phyloP scores from a whole-genome alignment of 2,329 filamentous ascomycete species.

The Colletotrichum tanaceti region DNA sequence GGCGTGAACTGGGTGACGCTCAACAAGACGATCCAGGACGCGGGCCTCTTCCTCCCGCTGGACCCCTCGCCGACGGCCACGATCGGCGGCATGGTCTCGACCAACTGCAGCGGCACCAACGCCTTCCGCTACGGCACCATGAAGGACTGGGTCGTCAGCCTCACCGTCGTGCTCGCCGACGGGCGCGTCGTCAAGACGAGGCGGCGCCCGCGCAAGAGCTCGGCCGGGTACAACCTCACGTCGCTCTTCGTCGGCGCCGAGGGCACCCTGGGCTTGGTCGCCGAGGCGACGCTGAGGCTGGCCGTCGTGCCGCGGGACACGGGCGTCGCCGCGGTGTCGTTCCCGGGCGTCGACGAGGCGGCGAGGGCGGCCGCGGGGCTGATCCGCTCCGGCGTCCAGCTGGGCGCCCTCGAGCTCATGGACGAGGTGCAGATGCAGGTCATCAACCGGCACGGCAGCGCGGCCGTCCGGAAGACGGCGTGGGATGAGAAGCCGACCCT shows the following conservation, averaged over 20 bases:
- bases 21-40: conserved; percentile 71
- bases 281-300: conserved; percentile 76
- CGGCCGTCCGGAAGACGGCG: conserved; percentile 57
- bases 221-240: conserved; percentile 78
- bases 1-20: conserved; percentile 75
- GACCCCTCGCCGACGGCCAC: conserved; percentile 73
- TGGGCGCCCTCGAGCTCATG: conserved; percentile 74
- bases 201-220: conserved; percentile 73
- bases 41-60: conserved; percentile 75
- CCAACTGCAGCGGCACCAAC: conserved; percentile 73
- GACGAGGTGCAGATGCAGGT: conserved; percentile 75
- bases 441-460: conserved; percentile 72
- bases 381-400: conserved; percentile 72
- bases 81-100: conserved; percentile 72
- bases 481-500: conserved; percentile 79
- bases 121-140: conserved; percentile 77
- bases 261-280: conserved; percentile 77
- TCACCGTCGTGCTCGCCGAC: conserved; percentile 78
- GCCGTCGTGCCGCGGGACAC: conserved; percentile 72
- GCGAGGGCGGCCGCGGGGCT: conserved; percentile 72
- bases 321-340: conserved; percentile 73
- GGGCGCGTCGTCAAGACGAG: conserved; percentile 75
- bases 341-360: conserved; percentile 69
- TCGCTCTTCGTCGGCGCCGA: conserved; percentile 77
- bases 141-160: conserved; percentile 79